phyloP scores from a whole-genome alignment of 2,329 filamentous ascomycete genomes.

The Aspergillus pseudoviridinutans region DNA sequence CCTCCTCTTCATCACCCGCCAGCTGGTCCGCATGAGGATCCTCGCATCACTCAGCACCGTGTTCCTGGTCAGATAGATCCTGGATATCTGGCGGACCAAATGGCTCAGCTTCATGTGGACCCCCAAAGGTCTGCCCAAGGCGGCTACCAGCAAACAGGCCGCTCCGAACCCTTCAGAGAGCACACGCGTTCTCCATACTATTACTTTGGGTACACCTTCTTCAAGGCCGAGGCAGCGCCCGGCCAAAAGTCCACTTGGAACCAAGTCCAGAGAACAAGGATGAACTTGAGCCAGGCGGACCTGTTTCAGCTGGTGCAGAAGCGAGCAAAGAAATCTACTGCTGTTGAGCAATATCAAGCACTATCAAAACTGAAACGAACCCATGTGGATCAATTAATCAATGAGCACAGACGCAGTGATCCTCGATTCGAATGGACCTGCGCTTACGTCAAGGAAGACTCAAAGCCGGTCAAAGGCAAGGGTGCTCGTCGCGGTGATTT shows the following conservation, averaged over 20 bases:
- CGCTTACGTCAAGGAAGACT: constrained; percentile 33
- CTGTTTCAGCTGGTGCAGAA: constrained; percentile 28
- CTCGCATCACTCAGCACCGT: constrained; percentile 11
- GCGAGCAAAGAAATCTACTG: constrained; percentile 23
- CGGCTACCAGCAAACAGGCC: constrained; percentile 1
- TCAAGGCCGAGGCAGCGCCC: constrained; percentile 27
- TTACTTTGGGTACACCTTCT: constrained; percentile 34
- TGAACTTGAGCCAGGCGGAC: constrained; percentile 30
- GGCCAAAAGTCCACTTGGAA: constrained; percentile 30
- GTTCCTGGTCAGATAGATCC: constrained; percentile 5
- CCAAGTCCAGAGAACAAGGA: constrained; percentile 24
- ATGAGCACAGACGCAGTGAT: constrained; percentile 27
- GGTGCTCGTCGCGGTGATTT: constrained; percentile 24
- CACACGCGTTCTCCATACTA: constrained; percentile 16
- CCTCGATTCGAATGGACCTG: constrained; percentile 34
- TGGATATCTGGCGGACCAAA: constrained; percentile 13
- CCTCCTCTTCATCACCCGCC: constrained; percentile 14
- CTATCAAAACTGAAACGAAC: constrained; percentile 26
- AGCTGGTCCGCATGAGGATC: constrained; percentile 8
- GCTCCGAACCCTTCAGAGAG: constrained; percentile 4
- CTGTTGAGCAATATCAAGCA: constrained; percentile 26
- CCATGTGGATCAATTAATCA: constrained; percentile 35
- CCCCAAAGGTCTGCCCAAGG: constrained; percentile 3
- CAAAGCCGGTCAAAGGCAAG: constrained; percentile 24
- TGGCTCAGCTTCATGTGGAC: constrained; percentile 15